A percentile compares a stretch with the other conserved stretches of the same genome.
phyloP scores from a whole-genome alignment of 2,329 filamentous ascomycete genomes.

The Hyphodiscus sp. region DNA sequence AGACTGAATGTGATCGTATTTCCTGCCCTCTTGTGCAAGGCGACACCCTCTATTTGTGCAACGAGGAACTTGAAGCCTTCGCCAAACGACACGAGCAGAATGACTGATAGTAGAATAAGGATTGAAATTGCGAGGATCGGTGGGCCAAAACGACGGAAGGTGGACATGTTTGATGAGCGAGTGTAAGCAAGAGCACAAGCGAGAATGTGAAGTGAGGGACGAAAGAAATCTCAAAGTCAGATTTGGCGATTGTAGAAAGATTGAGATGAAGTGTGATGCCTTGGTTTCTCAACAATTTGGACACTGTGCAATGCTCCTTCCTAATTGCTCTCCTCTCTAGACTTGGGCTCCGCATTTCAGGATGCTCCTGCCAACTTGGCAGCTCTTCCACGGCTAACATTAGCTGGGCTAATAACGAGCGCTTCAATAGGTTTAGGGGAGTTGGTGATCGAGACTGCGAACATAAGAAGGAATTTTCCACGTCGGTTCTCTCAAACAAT shows the following conservation, averaged over 20 bases:
- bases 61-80: constrained; percentile 18
- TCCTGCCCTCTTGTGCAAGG: constrained; percentile 8
- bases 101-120: constrained; percentile 19
- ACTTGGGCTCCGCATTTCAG: too few species aligned
- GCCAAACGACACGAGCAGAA: constrained; percentile 21
- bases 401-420: too few species aligned
- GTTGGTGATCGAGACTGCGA: too few species aligned
- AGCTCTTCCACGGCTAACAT: too few species aligned
- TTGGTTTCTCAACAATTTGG: too few species aligned
- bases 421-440: too few species aligned
- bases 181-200: background rate
- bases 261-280: too few species aligned
- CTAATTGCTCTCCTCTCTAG: too few species aligned
- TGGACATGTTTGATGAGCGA: constrained; percentile 16
- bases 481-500: background rate
- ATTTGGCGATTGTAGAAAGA: background rate
- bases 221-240: background rate
- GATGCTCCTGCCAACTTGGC: too few species aligned
- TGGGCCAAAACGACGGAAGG: constrained; percentile 12
- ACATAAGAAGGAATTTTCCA: background rate
- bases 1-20: constrained; percentile 11
- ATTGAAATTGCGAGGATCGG: constrained; percentile 11
- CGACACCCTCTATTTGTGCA: background rate
- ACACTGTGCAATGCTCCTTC: too few species aligned
- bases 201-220: background rate